A percentile compares a stretch with the other conserved stretches of the same genome.
phyloP scores from a whole-genome alignment of 1,284 basidiomycete species.

The Phlebopus sp. region DNA sequence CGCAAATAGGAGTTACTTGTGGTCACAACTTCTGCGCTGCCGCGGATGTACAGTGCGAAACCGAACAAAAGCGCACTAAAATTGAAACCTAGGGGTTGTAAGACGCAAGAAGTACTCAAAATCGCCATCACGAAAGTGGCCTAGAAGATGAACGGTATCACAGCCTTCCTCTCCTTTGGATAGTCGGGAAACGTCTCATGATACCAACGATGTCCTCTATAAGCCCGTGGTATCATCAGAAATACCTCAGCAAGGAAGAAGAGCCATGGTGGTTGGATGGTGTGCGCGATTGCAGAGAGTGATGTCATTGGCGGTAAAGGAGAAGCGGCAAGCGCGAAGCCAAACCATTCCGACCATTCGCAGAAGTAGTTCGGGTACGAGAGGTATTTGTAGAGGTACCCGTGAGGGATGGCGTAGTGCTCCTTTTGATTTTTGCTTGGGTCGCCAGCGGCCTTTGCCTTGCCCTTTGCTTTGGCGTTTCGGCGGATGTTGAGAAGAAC shows the following conservation, averaged over 20 bases:
- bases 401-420: constrained; percentile 82
- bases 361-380: constrained; percentile 94
- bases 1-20: too few species aligned
- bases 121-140: background rate
- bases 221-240: constrained; percentile 77
- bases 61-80: too few species aligned
- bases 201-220: constrained; percentile 83
- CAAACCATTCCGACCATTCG: constrained; percentile 88
- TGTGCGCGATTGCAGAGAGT: constrained; percentile 34
- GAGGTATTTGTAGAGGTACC: constrained; percentile 74
- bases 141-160: constrained; percentile 66
- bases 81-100: background rate
- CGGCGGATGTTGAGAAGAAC: constrained; percentile 75
- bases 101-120: background rate
- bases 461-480: constrained; percentile 39
- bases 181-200: constrained; percentile 66
- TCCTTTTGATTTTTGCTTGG: constrained; percentile 29
- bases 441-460: constrained; percentile 31
- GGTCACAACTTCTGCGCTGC: too few species aligned
- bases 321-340: constrained; percentile 69
- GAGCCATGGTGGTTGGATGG: constrained; percentile 66
- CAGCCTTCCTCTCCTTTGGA: constrained; percentile 59
- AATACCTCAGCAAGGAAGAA: constrained; percentile 73
- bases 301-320: constrained; percentile 36
- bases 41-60: too few species aligned